These are phyloP conservation scores for Termitomyces sp. DNA, from an alignment of 768 basidiomycete species.

Conservation along the genomic window DNA sequence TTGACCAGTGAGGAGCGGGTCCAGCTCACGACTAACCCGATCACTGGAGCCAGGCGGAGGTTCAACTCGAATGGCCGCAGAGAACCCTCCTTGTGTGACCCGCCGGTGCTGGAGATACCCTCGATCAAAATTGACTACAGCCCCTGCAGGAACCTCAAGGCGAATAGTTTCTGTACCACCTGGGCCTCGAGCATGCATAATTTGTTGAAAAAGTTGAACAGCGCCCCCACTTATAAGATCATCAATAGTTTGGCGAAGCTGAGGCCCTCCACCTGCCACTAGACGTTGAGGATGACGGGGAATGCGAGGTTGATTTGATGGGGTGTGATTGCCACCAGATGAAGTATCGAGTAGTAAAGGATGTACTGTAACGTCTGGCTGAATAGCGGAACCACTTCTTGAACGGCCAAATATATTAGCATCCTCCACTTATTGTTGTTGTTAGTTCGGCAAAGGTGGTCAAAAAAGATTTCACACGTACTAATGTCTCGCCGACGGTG, in stretches of 20 bases:
- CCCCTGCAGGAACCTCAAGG: conserved; percentile 67
- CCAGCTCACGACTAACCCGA: conserved; percentile 58
- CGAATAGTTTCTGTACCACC: conserved; percentile 63
- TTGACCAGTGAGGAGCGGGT: conserved; percentile 76
- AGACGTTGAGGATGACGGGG: conserved; percentile 55
- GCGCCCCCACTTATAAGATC: conserved; percentile 79
- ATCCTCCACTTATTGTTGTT: conserved; percentile 37
- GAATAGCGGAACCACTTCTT: conserved; percentile 41
- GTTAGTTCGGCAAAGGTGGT: conserved; percentile 7
- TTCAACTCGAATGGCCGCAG: conserved; percentile 62
- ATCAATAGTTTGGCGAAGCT: conserved; percentile 73
- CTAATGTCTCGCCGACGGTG: conserved; percentile 52
- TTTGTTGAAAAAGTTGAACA: conserved; percentile 77
- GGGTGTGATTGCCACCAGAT: conserved; percentile 34
- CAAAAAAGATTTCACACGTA: conserved; percentile 20
- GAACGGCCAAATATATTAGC: conserved; percentile 60
- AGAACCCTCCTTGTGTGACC: conserved; percentile 38
- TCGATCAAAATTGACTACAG: conserved; percentile 57
- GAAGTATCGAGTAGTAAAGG: conserved; percentile 74
- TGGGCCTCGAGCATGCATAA: conserved; percentile 57
- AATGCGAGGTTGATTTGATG: conserved; percentile 39
- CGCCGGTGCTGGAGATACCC: conserved; percentile 44
- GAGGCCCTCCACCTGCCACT: conserved; percentile 42
- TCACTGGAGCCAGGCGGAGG: conserved; percentile 35
- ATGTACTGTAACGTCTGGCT: conserved; percentile 72